These are phyloP conservation scores for Emericellopsis cladophorae DNA, from an alignment of 2,329 filamentous ascomycete species.

Conservation along the genomic window DNA sequence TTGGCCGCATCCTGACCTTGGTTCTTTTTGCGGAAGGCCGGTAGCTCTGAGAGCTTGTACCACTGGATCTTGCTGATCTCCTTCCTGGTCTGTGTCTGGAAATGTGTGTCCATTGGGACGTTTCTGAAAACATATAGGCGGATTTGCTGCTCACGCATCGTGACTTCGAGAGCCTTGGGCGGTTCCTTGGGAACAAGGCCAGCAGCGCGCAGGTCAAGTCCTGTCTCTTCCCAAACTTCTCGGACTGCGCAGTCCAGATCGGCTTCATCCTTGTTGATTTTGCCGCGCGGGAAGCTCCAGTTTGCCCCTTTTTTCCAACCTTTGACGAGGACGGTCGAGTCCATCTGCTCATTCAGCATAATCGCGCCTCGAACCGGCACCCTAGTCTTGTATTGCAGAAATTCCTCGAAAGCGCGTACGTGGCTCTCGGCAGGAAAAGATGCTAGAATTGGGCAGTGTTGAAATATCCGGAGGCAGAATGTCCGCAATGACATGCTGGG, in stretches of 20 bases:
- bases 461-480: slow-evolving; percentile 85
- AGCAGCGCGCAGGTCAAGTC: slow-evolving; percentile 66
- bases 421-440: slow-evolving; percentile 68
- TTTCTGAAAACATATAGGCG: slow-evolving; percentile 84
- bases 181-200: slow-evolving; percentile 62
- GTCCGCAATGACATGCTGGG: slow-evolving; percentile 74
- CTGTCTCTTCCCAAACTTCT: slow-evolving; percentile 94
- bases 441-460: slow-evolving; percentile 82
- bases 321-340: slow-evolving; percentile 83
- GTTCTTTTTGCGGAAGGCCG: slow-evolving; percentile 61
- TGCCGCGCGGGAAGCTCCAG: slow-evolving; percentile 94
- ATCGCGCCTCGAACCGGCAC: slow-evolving; percentile 92
- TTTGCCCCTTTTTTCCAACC: slow-evolving; percentile 95
- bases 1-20: slow-evolving; percentile 29
- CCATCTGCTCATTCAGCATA: slow-evolving; percentile 87
- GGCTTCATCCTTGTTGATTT: slow-evolving; percentile 95
- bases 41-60: slow-evolving; percentile 83
- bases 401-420: slow-evolving; percentile 77
- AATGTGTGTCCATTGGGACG: slow-evolving; percentile 74
- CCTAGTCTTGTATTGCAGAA: slow-evolving; percentile 85
- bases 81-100: slow-evolving; percentile 84
- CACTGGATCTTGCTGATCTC: slow-evolving; percentile 96
- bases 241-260: slow-evolving; percentile 88
- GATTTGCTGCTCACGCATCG: slow-evolving; percentile 87
- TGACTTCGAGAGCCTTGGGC: slow-evolving; percentile 75